A percentile compares a stretch with the other conserved stretches of the same genome.
phyloP scores from a whole-genome alignment of 192 early-diverging fungal species.

The Coemansia sp. region DNA sequence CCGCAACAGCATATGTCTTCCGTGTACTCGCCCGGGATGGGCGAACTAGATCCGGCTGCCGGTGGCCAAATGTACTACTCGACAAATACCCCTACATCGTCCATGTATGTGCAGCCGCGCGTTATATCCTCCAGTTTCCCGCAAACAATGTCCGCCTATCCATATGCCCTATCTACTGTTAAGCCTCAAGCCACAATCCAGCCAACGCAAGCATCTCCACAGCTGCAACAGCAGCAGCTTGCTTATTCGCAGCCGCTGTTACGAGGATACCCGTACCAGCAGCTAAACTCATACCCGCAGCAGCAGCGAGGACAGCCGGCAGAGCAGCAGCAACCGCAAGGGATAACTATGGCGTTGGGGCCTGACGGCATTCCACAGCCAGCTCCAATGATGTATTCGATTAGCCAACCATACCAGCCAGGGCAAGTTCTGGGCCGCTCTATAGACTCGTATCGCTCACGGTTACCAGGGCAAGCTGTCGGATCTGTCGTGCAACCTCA shows the following conservation, averaged over 20 bases:
- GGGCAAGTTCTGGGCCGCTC: conserved; percentile 49
- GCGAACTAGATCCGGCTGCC: conserved; percentile 20
- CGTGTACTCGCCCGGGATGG: conserved; percentile 38
- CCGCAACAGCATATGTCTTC: conserved; percentile 21
- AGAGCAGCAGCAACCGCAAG: conserved; percentile 12
- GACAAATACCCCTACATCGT: conserved; percentile 15
- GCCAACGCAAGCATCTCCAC: conserved; percentile 10
- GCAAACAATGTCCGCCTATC: conserved; percentile 19
- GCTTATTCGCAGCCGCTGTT: conserved; percentile 33
- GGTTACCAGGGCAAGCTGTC: conserved; percentile 9
- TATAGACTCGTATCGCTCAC: conserved; percentile 42
- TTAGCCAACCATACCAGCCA: conserved; percentile 52
- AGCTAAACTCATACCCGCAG: conserved; percentile 25
- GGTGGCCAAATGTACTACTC: conserved; percentile 36
- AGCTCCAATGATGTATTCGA: conserved; percentile 34
- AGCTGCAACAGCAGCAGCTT: conserved; percentile 26
- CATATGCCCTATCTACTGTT: conserved; percentile 26
- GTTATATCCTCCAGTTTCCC: conserved; percentile 15
- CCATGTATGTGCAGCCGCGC: conserved; percentile 29
- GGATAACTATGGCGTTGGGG: conserved; percentile 18
- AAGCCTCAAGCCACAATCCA: conserved; percentile 26
- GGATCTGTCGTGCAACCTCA: conserved; percentile 13
- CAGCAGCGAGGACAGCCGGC: conserved; percentile 32
- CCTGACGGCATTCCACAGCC: conserved; percentile 23
- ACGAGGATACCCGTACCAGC: conserved; percentile 39